phyloP scores from a whole-genome alignment of 2,329 filamentous ascomycete genomes.

The Talaromyces amestolkiae region DNA sequence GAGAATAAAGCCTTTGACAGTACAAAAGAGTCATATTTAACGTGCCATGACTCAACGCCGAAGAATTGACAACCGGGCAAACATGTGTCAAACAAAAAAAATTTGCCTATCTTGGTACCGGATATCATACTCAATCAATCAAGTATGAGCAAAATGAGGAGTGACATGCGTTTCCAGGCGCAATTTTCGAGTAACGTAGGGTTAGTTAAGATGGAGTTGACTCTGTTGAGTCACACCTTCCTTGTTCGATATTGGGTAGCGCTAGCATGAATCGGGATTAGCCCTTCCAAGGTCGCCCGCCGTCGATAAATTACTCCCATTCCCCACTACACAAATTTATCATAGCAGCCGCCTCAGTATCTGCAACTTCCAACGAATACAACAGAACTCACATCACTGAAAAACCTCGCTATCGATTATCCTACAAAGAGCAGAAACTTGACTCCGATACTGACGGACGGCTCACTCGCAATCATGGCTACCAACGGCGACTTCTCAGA shows the following conservation, averaged over 20 bases:
- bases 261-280: constrained; percentile 3
- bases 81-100: neutral
- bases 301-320: constrained; percentile 4
- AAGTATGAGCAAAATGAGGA: neutral
- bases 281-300: neutral
- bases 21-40: neutral
- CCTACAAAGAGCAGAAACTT: neutral
- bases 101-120: neutral
- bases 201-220: neutral
- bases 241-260: neutral
- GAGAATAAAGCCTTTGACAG: neutral
- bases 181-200: neutral
- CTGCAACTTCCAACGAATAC: neutral
- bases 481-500: constrained; percentile 57
- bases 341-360: constrained; percentile 12
- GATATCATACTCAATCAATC: neutral
- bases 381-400: neutral
- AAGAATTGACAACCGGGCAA: neutral
- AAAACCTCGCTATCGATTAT: neutral
- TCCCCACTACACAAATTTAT: constrained; percentile 22
- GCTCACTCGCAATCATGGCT: constrained; percentile 42
- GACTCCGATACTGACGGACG: neutral
- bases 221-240: neutral
- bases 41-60: neutral
- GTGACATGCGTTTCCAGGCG: neutral